phyloP scores from a whole-genome alignment of 192 early-diverging fungal genomes.

The Coemansia nantahalensis region DNA sequence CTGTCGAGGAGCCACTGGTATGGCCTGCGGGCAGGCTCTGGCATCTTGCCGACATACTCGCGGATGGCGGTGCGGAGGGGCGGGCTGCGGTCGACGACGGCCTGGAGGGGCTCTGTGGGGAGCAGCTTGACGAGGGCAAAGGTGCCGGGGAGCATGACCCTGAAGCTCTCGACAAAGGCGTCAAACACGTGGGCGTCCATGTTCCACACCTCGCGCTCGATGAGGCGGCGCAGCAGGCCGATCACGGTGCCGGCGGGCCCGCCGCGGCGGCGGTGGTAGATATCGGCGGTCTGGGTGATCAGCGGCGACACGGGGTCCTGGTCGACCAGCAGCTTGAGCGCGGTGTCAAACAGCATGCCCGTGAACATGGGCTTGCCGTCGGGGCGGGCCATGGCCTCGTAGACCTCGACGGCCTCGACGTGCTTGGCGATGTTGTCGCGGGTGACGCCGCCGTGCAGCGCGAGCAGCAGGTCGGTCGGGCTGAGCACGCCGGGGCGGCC shows the following conservation, averaged over 20 bases:
- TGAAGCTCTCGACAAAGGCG: constrained; percentile 23
- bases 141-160: constrained; percentile 26
- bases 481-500: constrained; percentile 41
- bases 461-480: constrained; percentile 45
- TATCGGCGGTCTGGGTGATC: constrained; percentile 32
- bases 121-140: constrained; percentile 29
- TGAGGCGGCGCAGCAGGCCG: constrained; percentile 17
- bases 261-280: constrained; percentile 13
- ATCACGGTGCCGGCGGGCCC: constrained; percentile 27
- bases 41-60: constrained; percentile 42
- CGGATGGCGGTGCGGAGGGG: constrained; percentile 5
- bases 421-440: constrained; percentile 2
- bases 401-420: constrained; percentile 17
- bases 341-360: constrained; percentile 20
- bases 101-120: constrained; percentile 24
- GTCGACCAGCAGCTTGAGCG: constrained; percentile 30
- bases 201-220: constrained; percentile 44
- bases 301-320: constrained; percentile 28
- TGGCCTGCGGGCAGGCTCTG: constrained; percentile 14
- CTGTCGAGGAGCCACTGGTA: constrained; percentile 35
- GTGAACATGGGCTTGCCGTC: constrained; percentile 23
- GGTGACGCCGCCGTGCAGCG: constrained; percentile 22
- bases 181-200: constrained; percentile 16
- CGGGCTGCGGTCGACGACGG: constrained; percentile 17
- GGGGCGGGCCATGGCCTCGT: constrained; percentile 12